Conservation (phyloP, 1,284 basidiomycete genomes). For the Tilletia walkeri region DNA sequence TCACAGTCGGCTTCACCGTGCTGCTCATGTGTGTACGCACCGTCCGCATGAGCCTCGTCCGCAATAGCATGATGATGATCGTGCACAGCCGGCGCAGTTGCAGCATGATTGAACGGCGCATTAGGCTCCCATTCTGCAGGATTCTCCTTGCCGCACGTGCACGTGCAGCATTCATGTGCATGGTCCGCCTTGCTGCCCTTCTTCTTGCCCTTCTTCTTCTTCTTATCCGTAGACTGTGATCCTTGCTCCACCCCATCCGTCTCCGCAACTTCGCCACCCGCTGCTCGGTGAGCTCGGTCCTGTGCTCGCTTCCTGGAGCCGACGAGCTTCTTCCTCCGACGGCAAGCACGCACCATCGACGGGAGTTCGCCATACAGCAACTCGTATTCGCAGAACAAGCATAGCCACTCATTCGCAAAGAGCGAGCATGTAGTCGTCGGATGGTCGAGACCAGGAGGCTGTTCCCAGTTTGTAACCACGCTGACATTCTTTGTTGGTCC, state of each 20-base stretch:
- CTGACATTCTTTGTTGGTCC: constrained; percentile 13
- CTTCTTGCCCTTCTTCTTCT: not conserved
- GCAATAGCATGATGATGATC: too few relatives aligned
- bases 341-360: constrained; percentile 41
- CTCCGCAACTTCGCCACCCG: constrained; percentile 22
- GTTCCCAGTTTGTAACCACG: not conserved
- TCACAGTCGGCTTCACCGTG: too few relatives aligned
- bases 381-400: constrained; percentile 57
- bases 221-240: constrained; percentile 17
- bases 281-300: constrained; percentile 34
- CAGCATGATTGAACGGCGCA: not conserved
- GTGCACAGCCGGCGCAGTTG: not conserved
- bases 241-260: not conserved
- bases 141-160: constrained; percentile 8
- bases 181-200: not conserved
- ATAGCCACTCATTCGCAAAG: constrained; percentile 51
- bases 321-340: constrained; percentile 52
- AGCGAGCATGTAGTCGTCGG: constrained; percentile 27
- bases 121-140: constrained; percentile 7
- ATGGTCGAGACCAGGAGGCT: constrained; percentile 22
- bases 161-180: constrained; percentile 8
- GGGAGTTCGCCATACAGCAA: constrained; percentile 54
- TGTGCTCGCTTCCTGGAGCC: constrained; percentile 46
- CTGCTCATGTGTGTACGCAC: too few relatives aligned
- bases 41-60: too few relatives aligned